phyloP scores from a whole-genome alignment of 768 basidiomycete genomes.

The Mycena amicta region DNA sequence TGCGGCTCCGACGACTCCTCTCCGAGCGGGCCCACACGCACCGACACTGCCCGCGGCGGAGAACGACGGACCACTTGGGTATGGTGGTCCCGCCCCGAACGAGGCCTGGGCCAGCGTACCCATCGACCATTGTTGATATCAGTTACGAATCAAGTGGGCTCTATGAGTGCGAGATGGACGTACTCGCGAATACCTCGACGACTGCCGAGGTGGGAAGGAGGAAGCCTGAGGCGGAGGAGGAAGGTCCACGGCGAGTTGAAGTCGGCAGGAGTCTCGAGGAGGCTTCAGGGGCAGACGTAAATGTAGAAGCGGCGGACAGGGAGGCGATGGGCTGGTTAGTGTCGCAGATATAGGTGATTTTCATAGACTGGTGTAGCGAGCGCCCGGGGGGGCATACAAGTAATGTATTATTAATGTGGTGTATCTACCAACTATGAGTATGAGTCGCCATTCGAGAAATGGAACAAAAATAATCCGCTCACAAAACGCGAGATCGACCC shows the following conservation, averaged over 20 bases:
- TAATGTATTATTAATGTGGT: too few relatives aligned
- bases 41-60: neutral
- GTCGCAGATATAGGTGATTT: too few relatives aligned
- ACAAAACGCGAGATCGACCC: too few relatives aligned
- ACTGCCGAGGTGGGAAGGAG: neutral
- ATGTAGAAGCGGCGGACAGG: neutral
- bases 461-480: too few relatives aligned
- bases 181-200: neutral
- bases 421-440: too few relatives aligned
- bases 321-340: neutral
- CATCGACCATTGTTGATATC: neutral
- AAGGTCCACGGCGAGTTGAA: neutral
- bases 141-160: neutral
- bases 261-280: neutral
- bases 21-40: neutral
- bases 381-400: too few relatives aligned
- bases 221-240: neutral
- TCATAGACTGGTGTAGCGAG: too few relatives aligned
- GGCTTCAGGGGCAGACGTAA: neutral
- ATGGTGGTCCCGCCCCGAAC: neutral
- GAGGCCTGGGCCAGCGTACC: neutral
- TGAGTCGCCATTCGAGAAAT: too few relatives aligned
- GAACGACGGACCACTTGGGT: neutral
- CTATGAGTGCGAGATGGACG: neutral
- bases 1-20: neutral